Conservation (phyloP, 1,139 yeast genomes). For the Geotrichum phurueaensis region DNA sequence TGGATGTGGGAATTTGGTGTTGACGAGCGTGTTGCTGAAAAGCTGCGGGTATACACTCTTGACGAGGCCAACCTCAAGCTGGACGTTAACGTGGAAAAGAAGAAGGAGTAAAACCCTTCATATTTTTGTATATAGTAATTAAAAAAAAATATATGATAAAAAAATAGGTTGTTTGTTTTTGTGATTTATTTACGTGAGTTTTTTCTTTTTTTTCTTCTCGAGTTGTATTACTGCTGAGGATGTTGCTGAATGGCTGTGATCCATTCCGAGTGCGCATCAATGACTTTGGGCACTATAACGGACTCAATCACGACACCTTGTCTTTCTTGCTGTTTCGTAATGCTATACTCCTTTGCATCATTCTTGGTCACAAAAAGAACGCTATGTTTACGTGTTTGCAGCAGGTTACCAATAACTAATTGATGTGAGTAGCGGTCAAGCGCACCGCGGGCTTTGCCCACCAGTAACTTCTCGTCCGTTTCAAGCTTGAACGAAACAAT, state of each 20-base stretch:
- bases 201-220: background rate
- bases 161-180: background rate
- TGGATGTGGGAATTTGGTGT: conserved; percentile 76
- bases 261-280: conserved; percentile 59
- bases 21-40: conserved; percentile 59
- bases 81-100: background rate
- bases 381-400: conserved; percentile 81
- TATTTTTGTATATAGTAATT: background rate
- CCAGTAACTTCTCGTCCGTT: conserved; percentile 67
- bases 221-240: background rate
- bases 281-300: conserved; percentile 69
- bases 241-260: conserved; percentile 30
- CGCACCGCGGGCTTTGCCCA: conserved; percentile 72
- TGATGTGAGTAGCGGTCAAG: conserved; percentile 83
- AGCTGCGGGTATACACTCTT: conserved; percentile 49
- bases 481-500: conserved; percentile 91
- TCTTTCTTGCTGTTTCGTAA: conserved; percentile 41
- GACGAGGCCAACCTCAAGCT: background rate
- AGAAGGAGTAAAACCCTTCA: background rate
- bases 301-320: conserved; percentile 60
- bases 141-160: background rate
- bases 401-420: conserved; percentile 85
- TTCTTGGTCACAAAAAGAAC: conserved; percentile 76
- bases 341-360: conserved; percentile 45
- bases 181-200: background rate